Conservation (phyloP, 208 protist species). For the Crithidia sp. region DNA sequence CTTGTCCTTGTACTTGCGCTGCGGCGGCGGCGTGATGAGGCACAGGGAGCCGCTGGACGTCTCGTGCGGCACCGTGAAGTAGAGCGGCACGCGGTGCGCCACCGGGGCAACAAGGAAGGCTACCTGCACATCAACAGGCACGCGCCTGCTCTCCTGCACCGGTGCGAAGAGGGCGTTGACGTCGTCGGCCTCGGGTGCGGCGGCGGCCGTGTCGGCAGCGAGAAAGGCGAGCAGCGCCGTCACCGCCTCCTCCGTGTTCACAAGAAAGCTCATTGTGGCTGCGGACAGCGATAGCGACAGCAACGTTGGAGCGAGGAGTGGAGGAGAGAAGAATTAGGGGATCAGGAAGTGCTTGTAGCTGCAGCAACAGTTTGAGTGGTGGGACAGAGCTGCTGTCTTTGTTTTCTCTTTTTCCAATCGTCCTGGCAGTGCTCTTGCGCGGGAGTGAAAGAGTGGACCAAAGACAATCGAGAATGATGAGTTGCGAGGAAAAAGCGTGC, state of each 20-base stretch:
- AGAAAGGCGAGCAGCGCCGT: slow-evolving; percentile 68
- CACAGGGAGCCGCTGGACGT: slow-evolving; percentile 73
- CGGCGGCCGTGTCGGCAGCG: slow-evolving; percentile 1
- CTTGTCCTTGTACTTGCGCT: slow-evolving; percentile 83
- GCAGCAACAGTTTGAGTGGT: background rate
- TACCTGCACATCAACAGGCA: slow-evolving; percentile 75
- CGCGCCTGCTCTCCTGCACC: slow-evolving; percentile 31
- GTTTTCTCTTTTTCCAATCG: background rate
- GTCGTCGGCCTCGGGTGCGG: slow-evolving; percentile 16
- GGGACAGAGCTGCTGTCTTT: too few species aligned
- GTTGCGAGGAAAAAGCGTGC: too few species aligned
- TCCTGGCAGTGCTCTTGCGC: too few species aligned
- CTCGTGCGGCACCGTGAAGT: slow-evolving; percentile 76
- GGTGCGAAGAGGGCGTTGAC: slow-evolving; percentile 53
- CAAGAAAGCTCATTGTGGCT: slow-evolving; percentile 42
- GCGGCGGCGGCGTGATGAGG: slow-evolving; percentile 80
- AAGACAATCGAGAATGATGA: too few species aligned
- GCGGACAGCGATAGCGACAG: background rate
- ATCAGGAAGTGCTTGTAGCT: background rate
- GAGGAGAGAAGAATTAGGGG: background rate
- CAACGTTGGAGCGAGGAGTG: too few species aligned
- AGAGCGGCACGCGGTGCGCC: slow-evolving; percentile 85
- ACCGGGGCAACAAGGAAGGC: slow-evolving; percentile 70
- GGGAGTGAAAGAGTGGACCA: too few species aligned
- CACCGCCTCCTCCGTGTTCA: slow-evolving; percentile 62